phyloP scores from a whole-genome alignment of 805 yeast species.

The Candida nitratophila region DNA sequence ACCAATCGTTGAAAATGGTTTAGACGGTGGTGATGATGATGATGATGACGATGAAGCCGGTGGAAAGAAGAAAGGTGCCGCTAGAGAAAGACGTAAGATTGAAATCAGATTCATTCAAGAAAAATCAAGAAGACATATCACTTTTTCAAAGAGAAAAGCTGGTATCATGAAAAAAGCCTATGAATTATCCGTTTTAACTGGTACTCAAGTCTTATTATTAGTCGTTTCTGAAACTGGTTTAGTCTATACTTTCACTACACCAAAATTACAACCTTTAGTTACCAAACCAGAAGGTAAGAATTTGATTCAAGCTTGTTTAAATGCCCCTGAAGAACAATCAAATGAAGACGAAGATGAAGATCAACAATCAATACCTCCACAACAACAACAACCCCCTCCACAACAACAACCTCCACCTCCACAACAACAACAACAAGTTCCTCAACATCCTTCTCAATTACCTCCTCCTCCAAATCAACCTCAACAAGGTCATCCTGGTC shows the following conservation, averaged over 20 bases:
- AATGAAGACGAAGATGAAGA: slow-evolving; percentile 47
- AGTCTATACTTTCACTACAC: slow-evolving; percentile 98
- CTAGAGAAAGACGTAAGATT: slow-evolving; percentile 71
- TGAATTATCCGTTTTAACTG: slow-evolving; percentile 92
- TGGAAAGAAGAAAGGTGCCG: slow-evolving; percentile 32
- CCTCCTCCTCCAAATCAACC: slow-evolving; percentile 17
- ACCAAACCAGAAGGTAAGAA: slow-evolving; percentile 97
- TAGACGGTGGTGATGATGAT: slow-evolving; percentile 28
- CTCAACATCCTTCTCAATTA: slow-evolving; percentile 15
- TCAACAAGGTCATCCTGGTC: slow-evolving; percentile 10
- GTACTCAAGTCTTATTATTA: slow-evolving; percentile 89
- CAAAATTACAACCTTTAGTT: slow-evolving; percentile 95
- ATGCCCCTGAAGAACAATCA: slow-evolving; percentile 86
- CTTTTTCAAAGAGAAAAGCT: slow-evolving; percentile 96
- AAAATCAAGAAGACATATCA: slow-evolving; percentile 95
- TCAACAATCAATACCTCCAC: slow-evolving; percentile 14
- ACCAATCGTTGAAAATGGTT: slow-evolving; percentile 8
- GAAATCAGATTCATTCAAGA: slow-evolving; percentile 97
- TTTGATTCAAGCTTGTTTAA: slow-evolving; percentile 91
- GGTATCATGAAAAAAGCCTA: slow-evolving; percentile 99
- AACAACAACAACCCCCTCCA: slow-evolving; percentile 12
- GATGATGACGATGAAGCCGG: slow-evolving; percentile 44
- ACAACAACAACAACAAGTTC: slow-evolving; percentile 27
- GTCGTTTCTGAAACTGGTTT: slow-evolving; percentile 98
- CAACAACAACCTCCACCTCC: slow-evolving; percentile 13